Evolutionary conservation across 2,329 filamentous ascomycete genomes (phyloP), one percentile per base, ranked within the genome.

Genomic region (Alternaria infectoria): DNA sequence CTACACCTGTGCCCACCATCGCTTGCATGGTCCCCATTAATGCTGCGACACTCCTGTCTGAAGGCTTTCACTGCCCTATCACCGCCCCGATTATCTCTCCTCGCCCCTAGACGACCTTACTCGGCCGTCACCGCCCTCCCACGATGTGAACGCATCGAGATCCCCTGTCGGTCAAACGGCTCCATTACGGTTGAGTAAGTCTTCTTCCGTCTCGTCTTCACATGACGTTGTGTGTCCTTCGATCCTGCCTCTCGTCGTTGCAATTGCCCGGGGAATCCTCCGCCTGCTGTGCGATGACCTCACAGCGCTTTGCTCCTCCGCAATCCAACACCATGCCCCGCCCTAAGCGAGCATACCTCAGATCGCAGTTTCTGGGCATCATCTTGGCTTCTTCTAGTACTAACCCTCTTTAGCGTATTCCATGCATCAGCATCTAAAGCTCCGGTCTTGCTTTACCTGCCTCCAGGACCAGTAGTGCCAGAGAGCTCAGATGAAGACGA

Each of bases 101-200:
- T 44, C n/a, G 49, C 21, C 45, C 23, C 11, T 28, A 57, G 36
- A 17, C 74, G 72, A 19, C 44, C 58, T 26, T 71, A 69, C 62
- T 73, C 75, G 44, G 66, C 71, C 40, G 70, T 70, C 50, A 59
- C 67, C 21, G 56, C 67, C 30, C 67, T 67, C 15, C 68, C 72
- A 44, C 67, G 59, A 47, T 63, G 57, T 49, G 78, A 81, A 57
- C 67, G 70, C 17, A 59, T 82, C 61, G 65, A 59, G 25, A 72
- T 83, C 13, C 75, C 78, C 11, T 82, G 78, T 67, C 73, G 81
- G 23, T 83, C 82, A 47, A 83, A 81, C 68, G 82, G 81, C 59
- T 71, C 69, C 49, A 77, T 84, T 46, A 78, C 65, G 43, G 63
- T 84, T 49, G 80, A 82, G 82, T 83, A 74, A 69, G 75, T 71